Base-by-base conservation (phyloP, 768 basidiomycete genomes). In the Pholiota molesta region DNA sequence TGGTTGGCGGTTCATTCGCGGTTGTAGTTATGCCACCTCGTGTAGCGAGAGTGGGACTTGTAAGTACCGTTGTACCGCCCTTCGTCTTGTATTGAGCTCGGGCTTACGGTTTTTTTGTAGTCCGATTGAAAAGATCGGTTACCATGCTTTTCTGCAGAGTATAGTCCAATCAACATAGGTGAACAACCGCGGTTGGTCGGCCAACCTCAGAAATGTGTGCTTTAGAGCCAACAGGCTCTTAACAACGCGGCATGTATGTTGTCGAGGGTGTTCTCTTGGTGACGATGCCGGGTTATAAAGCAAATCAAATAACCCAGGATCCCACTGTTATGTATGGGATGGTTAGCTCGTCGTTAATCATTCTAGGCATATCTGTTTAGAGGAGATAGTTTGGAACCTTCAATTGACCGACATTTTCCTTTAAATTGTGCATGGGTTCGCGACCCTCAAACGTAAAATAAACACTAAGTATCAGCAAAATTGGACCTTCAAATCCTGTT, bases 281-380 rank as follows among this genome's bases (percentile, higher is more conserved):
- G 11, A 35, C 33, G 11, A 9, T 35, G 35, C 35, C 35, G 35
- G 35, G 6, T 37, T 11, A 37, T 21, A 17, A 14, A 26, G 8
- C 26, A 53, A 53, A 53, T 53, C 14, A 53, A 53, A 53, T 53
- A 53, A 53, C 52, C 52, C 52, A 53, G 52, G 52, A 53, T 29
- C 11, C 35, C 28, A 35, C 28, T 29, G 52, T 53, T 29, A 14
- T 53, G 52, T 53, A 53, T 26, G 52, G 31, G 28, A 53, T 33
- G 6, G 35, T 1, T 16, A 9, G 13, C 3, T 7, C 11, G 8
- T 17, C 28, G 49, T 19, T 33, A 35, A 8, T 52, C 13, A 14
- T 9, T 11, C 11, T 53, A 33, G 33, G 29, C 16, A 29, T 53
- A 31, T 33, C 28, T 35, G 52, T 29, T 53, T 33, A 19, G 52